Percentiles rank a stretch among this genome's conserved stretches.
phyloP scores from a whole-genome alignment of 345 rosid species.

The Eucalyptus curtisii region DNA sequence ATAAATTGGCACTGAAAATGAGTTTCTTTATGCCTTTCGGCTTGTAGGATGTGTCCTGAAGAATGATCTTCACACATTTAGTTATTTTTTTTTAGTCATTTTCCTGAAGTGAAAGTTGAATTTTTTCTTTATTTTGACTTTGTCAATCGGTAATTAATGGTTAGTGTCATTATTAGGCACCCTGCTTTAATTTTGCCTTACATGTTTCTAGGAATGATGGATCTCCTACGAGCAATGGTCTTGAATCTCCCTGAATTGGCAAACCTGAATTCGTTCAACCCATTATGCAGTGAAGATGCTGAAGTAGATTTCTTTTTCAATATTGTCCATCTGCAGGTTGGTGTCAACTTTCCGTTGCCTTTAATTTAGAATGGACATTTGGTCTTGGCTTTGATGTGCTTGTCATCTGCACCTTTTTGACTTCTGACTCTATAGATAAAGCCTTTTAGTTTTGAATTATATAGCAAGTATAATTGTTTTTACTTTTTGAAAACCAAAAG shows the following conservation, averaged over 20 bases:
- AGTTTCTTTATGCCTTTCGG: not conserved
- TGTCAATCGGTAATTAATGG: not conserved
- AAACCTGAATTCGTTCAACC: conserved; percentile 42
- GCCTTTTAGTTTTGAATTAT: not conserved
- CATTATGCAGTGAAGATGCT: conserved; percentile 70
- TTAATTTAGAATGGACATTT: not conserved
- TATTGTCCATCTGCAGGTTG: conserved; percentile 72
- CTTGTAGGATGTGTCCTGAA: not conserved
- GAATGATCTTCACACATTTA: not conserved
- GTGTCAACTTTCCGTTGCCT: not conserved
- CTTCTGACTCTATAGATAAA: not conserved
- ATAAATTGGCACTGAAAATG: not conserved
- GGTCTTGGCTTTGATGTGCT: not conserved
- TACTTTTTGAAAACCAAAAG: not conserved
- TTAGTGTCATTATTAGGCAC: not conserved
- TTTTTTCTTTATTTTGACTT: not conserved
- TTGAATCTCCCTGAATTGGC: conserved; percentile 61
- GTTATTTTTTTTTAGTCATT: not conserved
- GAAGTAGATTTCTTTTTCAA: conserved; percentile 81
- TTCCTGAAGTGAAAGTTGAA: not conserved
- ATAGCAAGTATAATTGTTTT: not conserved
- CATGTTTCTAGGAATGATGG: conserved; percentile 68
- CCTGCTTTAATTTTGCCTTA: not conserved
- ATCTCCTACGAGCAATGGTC: conserved; percentile 65
- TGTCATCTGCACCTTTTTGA: not conserved